Evolutionary conservation across 139 green algal genomes (phyloP), one percentile per base, ranked within the genome.

Genomic region (Zygnema cylindricum): DNA sequence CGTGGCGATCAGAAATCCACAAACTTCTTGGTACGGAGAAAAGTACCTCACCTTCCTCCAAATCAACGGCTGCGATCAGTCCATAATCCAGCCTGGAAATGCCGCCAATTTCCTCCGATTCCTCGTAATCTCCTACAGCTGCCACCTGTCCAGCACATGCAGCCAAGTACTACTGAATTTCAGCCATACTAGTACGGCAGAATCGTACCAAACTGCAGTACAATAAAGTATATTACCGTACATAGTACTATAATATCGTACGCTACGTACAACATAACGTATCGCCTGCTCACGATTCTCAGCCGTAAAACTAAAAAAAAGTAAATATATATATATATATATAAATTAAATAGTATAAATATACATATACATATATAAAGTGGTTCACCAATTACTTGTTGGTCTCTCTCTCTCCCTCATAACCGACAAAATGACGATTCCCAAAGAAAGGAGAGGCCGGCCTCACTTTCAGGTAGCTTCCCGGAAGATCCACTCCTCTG

Each of bases 1-100:
- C 71, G 11, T 79, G 71, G 7, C 11, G 71, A 41, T 79, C 71
- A 7, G 71, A 79, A 25, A 79, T 11, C 71, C 71, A 79, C 71
- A 79, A 42, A 11, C 38, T 43, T 41, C 11, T 41, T 3, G 71
- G 71, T 38, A 79, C 43, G 11, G 38, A 41, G 36, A 79, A 42
- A 41, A 79, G 71, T 43, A 11, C 43, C 11, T 79, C 71, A 25
- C 71, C 71, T 16, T 63, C 16, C 49, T 25, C 49, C 7, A 63
- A 63, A 63, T 63, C 49, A 7, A 16, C 49, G 16, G 49, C 49
- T 63, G 49, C 49, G 16, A 7, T 63, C 7, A 63, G 49, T 63
- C 49, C 49, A 63, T 25, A 63, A 25, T 63, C 49, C 49, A 16
- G 16, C 7, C 49, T 7, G 7, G 7, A 7, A 7, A 7, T 16